phyloP scores from a whole-genome alignment of 495 filamentous ascomycete species.

The Mycothermus thermophilus region DNA sequence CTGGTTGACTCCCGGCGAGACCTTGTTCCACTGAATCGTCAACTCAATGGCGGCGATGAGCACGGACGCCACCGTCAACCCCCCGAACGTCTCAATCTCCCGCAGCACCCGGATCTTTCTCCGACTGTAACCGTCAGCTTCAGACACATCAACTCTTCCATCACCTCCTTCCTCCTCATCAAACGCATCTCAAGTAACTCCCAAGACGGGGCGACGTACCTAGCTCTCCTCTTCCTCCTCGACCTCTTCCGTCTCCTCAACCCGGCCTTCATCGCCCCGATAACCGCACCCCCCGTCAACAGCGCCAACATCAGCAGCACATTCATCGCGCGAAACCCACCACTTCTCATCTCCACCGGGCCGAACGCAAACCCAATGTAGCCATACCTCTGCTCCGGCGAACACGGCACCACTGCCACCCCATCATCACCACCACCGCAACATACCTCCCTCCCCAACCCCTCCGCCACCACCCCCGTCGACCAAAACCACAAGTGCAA shows the following conservation, averaged over 20 bases:
- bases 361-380: slow-evolving; percentile 17
- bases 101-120: slow-evolving; percentile 1
- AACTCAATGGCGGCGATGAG: slow-evolving; percentile 26
- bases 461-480: slow-evolving; percentile 6
- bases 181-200: too few species aligned
- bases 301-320: slow-evolving; percentile 11
- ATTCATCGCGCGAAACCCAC: slow-evolving; percentile 14
- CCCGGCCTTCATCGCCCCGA: slow-evolving; percentile 4
- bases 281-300: slow-evolving; percentile 3
- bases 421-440: too few species aligned
- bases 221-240: slow-evolving; percentile 4
- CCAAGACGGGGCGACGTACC: too few species aligned
- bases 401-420: too few species aligned
- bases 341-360: slow-evolving; percentile 7
- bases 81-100: slow-evolving; percentile 15
- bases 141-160: background rate
- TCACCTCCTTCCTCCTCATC: too few species aligned
- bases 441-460: background rate
- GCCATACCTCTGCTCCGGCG: slow-evolving; percentile 1
- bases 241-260: slow-evolving; percentile 1
- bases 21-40: slow-evolving; percentile 26
- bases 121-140: background rate
- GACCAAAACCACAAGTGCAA: slow-evolving; percentile 32
- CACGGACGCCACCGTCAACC: slow-evolving; percentile 15
- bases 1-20: slow-evolving; percentile 9